These are phyloP conservation scores for Hypoxylon rickii DNA, from an alignment of 495 filamentous ascomycete genomes.

Conservation along the genomic window DNA sequence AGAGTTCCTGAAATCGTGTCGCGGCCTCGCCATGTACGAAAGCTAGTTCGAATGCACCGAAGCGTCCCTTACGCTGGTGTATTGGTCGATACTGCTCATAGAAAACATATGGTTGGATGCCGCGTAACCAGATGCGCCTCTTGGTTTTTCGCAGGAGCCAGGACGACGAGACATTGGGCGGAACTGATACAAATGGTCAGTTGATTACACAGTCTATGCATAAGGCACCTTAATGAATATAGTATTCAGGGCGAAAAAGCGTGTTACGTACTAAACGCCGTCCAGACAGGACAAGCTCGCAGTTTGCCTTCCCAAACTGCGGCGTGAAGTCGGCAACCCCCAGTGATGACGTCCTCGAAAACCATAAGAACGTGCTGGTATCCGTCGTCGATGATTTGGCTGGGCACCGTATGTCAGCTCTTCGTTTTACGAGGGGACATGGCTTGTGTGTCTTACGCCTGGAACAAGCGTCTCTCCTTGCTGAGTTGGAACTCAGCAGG, in stretches of 20 bases:
- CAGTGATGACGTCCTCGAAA: slow-evolving; percentile 66
- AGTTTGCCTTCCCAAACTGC: slow-evolving; percentile 56
- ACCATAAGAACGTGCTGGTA: slow-evolving; percentile 74
- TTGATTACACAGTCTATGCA: not conserved
- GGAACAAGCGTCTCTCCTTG: slow-evolving; percentile 68
- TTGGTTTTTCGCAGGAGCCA: slow-evolving; percentile 61
- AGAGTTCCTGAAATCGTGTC: slow-evolving; percentile 47
- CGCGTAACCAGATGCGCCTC: slow-evolving; percentile 62
- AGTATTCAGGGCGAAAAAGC: not conserved
- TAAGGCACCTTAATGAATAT: not conserved
- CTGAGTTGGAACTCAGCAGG: slow-evolving; percentile 64
- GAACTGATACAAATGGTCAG: slow-evolving; percentile 49
- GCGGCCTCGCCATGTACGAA: slow-evolving; percentile 51
- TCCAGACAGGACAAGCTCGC: slow-evolving; percentile 69
- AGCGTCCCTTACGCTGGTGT: slow-evolving; percentile 49
- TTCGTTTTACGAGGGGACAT: not conserved
- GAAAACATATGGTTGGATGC: slow-evolving; percentile 66
- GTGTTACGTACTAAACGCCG: slow-evolving; percentile 62
- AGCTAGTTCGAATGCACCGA: slow-evolving; percentile 50
- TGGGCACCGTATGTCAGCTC: slow-evolving; percentile 41
- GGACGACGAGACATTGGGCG: slow-evolving; percentile 56
- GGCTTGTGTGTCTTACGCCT: slow-evolving; percentile 58
- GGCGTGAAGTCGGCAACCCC: slow-evolving; percentile 61
- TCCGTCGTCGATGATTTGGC: slow-evolving; percentile 71
- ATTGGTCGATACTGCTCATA: slow-evolving; percentile 61